These are phyloP conservation scores for Pinus albicaulis DNA, from an alignment of 75 land plant genomes.

Conservation along the genomic window DNA sequence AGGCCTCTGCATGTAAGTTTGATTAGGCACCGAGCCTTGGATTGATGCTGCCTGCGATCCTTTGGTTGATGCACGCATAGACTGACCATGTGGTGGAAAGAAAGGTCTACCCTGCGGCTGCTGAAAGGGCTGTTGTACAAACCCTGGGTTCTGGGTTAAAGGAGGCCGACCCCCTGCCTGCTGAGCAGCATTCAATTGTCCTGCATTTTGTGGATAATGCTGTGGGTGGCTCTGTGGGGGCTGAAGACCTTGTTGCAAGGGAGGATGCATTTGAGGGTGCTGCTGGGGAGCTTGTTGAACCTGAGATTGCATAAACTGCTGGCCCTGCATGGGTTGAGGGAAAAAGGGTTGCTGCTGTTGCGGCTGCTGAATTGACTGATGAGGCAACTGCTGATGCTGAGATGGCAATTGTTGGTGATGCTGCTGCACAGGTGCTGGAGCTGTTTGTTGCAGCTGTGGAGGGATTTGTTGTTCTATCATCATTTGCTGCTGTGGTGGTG, in stretches of 20 bases:
- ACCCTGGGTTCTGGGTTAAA: slow-evolving; percentile 17
- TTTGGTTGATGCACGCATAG: slow-evolving; percentile 3
- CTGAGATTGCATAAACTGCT: slow-evolving; percentile 30
- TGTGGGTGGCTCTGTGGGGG: slow-evolving; percentile 15
- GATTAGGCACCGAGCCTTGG: slow-evolving; percentile 16
- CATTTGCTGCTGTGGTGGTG: slow-evolving; percentile 20
- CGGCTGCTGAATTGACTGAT: slow-evolving; percentile 7
- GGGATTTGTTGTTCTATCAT: slow-evolving; percentile 18
- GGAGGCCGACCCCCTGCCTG: slow-evolving; percentile 23
- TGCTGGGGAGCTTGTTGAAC: slow-evolving; percentile 16
- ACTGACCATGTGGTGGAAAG: slow-evolving; percentile 2
- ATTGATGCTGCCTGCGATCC: slow-evolving; percentile 9
- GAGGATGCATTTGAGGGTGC: slow-evolving; percentile 20
- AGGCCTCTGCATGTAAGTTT: slow-evolving; percentile 8
- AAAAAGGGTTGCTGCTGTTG: slow-evolving; percentile 10
- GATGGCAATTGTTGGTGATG: slow-evolving; percentile 11
- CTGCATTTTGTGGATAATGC: slow-evolving; percentile 19
- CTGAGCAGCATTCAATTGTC: slow-evolving; percentile 17
- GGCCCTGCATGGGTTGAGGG: slow-evolving; percentile 19
- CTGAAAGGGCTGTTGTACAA: slow-evolving; percentile 19
- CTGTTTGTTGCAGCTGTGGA: slow-evolving; percentile 14
- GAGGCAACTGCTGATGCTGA: slow-evolving; percentile 7
- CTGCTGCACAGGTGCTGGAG: slow-evolving; percentile 5
- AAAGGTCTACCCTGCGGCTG: slow-evolving; percentile 17
- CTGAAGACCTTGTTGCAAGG: slow-evolving; percentile 17